Conservation (phyloP, 148 eudicot species). For the Gaultheria prostrata region DNA sequence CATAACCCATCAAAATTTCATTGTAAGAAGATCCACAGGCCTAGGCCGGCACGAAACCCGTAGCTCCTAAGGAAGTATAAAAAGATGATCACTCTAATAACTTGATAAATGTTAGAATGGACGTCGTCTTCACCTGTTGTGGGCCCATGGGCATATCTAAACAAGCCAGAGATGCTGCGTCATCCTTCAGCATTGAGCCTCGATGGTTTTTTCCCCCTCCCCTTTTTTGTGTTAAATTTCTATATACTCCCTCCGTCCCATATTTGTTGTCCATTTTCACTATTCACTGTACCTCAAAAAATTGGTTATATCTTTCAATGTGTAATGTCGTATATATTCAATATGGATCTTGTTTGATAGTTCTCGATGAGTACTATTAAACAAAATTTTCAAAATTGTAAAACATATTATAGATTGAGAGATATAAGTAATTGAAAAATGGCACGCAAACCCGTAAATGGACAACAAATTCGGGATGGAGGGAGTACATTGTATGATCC, state of each 20-base stretch:
- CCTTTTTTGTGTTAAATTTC: neutral
- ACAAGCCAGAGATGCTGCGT: neutral
- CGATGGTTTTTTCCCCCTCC: neutral
- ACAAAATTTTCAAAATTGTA: too few species aligned
- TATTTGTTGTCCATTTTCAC: too few species aligned
- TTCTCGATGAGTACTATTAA: too few species aligned
- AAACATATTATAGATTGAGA: too few species aligned
- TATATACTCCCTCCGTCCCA: too few species aligned
- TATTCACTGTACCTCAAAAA: too few species aligned
- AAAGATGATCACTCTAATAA: neutral
- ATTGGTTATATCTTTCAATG: too few species aligned
- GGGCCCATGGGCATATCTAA: neutral
- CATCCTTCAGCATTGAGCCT: neutral
- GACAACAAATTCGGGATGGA: too few species aligned
- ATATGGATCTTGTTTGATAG: too few species aligned
- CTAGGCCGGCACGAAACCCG: neutral
- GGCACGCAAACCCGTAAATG: too few species aligned
- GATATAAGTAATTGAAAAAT: too few species aligned
- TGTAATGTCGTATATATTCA: too few species aligned
- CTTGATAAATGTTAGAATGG: neutral
- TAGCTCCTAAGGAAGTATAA: neutral
- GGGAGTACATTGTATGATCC: neutral
- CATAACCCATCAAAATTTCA: neutral
- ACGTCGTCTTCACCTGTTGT: neutral
- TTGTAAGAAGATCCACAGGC: neutral